These are phyloP conservation scores for Epichloe brachyelytri DNA, from an alignment of 2,329 filamentous ascomycete species.

Conservation along the genomic window DNA sequence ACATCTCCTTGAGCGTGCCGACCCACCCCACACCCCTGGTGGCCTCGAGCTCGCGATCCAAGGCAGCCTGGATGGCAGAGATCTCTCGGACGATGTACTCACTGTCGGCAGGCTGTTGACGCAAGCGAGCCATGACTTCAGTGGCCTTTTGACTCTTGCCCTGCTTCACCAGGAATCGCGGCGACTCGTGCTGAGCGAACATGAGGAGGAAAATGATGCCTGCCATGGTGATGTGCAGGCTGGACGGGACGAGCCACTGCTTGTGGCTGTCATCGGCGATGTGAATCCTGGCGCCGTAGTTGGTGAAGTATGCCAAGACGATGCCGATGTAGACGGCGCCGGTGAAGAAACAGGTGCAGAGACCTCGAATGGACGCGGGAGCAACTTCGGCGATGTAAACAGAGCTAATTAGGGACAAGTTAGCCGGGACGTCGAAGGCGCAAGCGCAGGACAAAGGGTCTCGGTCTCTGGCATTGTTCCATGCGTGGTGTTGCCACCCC, in stretches of 20 bases:
- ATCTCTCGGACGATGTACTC: slow-evolving; percentile 51
- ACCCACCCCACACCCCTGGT: slow-evolving; percentile 51
- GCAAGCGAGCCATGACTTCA: slow-evolving; percentile 41
- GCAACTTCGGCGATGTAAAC: slow-evolving; percentile 64
- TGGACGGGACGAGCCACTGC: slow-evolving; percentile 56
- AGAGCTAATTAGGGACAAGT: slow-evolving; percentile 24
- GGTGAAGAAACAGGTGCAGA: slow-evolving; percentile 50
- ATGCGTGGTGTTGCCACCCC: neutral
- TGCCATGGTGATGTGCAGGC: slow-evolving; percentile 66
- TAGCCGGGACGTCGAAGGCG: too few species aligned
- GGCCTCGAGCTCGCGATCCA: slow-evolving; percentile 60
- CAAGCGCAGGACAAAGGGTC: too few species aligned
- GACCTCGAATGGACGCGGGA: slow-evolving; percentile 54
- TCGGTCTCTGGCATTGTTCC: too few species aligned
- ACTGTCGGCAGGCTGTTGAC: slow-evolving; percentile 45
- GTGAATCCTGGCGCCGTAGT: slow-evolving; percentile 44
- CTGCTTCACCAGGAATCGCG: slow-evolving; percentile 56
- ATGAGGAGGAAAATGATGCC: slow-evolving; percentile 57
- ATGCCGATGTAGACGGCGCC: slow-evolving; percentile 60
- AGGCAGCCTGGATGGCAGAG: slow-evolving; percentile 47
- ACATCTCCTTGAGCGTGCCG: slow-evolving; percentile 55
- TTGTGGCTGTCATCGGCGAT: slow-evolving; percentile 31
- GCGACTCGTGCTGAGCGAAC: slow-evolving; percentile 57
- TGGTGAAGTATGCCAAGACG: slow-evolving; percentile 67
- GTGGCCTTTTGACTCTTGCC: slow-evolving; percentile 46